Evolutionary conservation across 2,329 filamentous ascomycete species (phyloP), one percentile per base, ranked within the genome.

Genomic region (Ophiostoma tasmaniense): DNA sequence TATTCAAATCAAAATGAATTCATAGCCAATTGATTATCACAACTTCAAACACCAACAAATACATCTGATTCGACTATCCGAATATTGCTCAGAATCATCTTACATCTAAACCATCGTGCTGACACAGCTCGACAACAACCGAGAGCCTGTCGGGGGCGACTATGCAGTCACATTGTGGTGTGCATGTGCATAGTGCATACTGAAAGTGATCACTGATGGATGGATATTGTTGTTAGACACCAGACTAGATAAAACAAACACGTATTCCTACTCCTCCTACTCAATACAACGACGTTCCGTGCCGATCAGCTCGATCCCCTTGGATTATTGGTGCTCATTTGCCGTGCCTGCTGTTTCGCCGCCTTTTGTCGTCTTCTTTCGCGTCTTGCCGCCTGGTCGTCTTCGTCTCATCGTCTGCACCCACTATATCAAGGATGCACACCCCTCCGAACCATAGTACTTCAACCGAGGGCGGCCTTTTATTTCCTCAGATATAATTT

Each of bases 71-170:
- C 42, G 20, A 45, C 42, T 45, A n/a, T 45, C 42, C 39, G 39
- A 45, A 20, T 45, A 20, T n/a, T n/a, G 42, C 42, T 20, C 42
- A 45, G n/a, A 20, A 8, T n/a, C 42, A 45, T 45, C 42, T 45
- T 20, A 45, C 42, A 20, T 20, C 42, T 45, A 6, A 45, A 45
- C 20, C 17, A 8, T 14, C 4, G n/a, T 45, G 42, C 42, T 45
- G 42, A 45, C 25, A 61, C 55, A 61, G 22, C 55, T 20, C 42
- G 42, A 61, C 55, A 17, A 61, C 55, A 61, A 61, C 55, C 55
- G 55, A 61, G 55, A 61, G 55, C 55, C 55, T 30, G 55, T 61
- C 55, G 55, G 55, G 30, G 55, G 55, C 55, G 55, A 61, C 55
- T 28, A 30, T 61, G 55, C 55, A 61, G 55, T 61, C 55, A 61